Evolutionary conservation across 768 basidiomycete genomes (phyloP), one percentile per base, ranked within the genome.

Genomic region (Leucocoprinus birnbaumii): DNA sequence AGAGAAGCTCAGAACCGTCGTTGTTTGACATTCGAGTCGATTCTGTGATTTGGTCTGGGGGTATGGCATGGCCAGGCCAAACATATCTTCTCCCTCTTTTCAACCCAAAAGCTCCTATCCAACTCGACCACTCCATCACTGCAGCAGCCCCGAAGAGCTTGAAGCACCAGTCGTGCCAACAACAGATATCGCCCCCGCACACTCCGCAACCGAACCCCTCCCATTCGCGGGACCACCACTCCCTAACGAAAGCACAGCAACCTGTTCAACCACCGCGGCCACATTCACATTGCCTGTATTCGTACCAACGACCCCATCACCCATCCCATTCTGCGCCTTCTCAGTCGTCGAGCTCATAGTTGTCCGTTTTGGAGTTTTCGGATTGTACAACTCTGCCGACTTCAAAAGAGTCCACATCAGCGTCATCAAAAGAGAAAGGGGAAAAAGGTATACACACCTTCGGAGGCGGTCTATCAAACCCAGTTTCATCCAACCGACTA

Each of bases 381-480:
- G 72, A 51, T 73, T 73, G 48, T 63, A 72, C 26, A 72, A 62
- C 57, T 75, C 71, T 6, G 63, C 60, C 9, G 65, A 66, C 69
- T 71, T 21, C 1, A 44, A 37, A 51, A 18, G 22, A 10, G 14
- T 44, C 48, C 8, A 16, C 2, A 19, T 21, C 56, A 21, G 42
- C n/a, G n/a, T n/a, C n/a, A n/a, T n/a, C n/a, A n/a, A n/a, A n/a
- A n/a, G n/a, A n/a, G n/a, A n/a, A n/a, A n/a, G n/a, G n/a, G n/a
- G n/a, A n/a, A n/a, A n/a, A n/a, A n/a, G n/a, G n/a, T n/a, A 16
- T 2, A 57, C 63, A 47, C 58, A 77, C 77, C 68, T 76, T 84
- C 14, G 73, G 74, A 3, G 72, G 73, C 1, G 77, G 74, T 40
- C 82, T 71, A 59, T 84, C 80, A 55, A 71, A 80, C 11, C 63